A percentile compares a stretch with the other conserved stretches of the same genome.
Evolutionary conservation across 306 rosid species (phyloP).

Genomic region (Neltuma alba): DNA sequence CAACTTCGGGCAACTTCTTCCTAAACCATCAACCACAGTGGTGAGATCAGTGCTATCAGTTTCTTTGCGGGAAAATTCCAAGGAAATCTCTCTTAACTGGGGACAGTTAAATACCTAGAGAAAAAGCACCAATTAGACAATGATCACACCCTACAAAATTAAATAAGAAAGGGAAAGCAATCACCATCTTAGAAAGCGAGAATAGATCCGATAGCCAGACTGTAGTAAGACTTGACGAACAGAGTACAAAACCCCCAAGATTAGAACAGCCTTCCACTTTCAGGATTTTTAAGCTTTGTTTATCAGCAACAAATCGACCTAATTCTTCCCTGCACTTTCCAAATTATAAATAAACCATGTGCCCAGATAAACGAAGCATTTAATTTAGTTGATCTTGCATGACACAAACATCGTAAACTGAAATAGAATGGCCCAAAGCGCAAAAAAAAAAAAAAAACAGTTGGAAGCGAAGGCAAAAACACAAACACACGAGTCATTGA

Average conservation of each 20-base stretch:
- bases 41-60: constrained; percentile 73
- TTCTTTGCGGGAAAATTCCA: constrained; percentile 76
- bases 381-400: background rate
- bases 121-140: constrained; percentile 31
- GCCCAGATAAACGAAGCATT: constrained; percentile 30
- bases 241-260: constrained; percentile 72
- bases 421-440: background rate
- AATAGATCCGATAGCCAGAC: constrained; percentile 89
- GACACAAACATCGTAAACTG: background rate
- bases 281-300: constrained; percentile 74
- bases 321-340: constrained; percentile 71
- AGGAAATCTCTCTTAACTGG: constrained; percentile 80
- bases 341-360: constrained; percentile 22
- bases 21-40: constrained; percentile 68
- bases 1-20: constrained; percentile 77
- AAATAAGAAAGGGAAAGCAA: constrained; percentile 27
- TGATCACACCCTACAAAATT: background rate
- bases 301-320: constrained; percentile 87
- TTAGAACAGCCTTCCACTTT: constrained; percentile 94
- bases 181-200: constrained; percentile 88
- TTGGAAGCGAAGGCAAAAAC: too few species aligned
- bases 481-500: too few species aligned
- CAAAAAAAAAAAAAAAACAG: background rate
- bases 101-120: constrained; percentile 85
- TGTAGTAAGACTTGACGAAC: constrained; percentile 79